Percentiles rank a stretch among this genome's conserved stretches.
Evolutionary conservation across 2,329 filamentous ascomycete genomes (phyloP).

Genomic region (Cladophialophora bantiana): DNA sequence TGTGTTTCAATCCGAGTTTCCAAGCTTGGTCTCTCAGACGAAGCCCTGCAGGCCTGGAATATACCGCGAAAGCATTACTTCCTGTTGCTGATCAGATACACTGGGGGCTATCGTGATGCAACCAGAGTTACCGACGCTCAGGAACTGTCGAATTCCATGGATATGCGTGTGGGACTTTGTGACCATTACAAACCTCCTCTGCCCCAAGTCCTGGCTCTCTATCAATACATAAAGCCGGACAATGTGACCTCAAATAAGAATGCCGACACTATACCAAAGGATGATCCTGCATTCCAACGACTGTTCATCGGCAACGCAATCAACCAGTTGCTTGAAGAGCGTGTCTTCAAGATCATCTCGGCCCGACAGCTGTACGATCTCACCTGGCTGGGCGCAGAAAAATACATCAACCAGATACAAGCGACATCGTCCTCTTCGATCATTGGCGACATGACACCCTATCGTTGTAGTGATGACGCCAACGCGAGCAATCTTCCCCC

Average conservation of each 20-base stretch:
- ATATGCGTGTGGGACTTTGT: constrained; percentile 74
- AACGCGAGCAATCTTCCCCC: constrained; percentile 47
- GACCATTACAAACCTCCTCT: constrained; percentile 73
- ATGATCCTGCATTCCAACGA: constrained; percentile 55
- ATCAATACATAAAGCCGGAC: constrained; percentile 46
- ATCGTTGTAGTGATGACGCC: constrained; percentile 28
- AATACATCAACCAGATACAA: constrained; percentile 59
- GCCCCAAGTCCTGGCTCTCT: constrained; percentile 61
- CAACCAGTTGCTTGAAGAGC: constrained; percentile 70
- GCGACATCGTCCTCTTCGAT: constrained; percentile 35
- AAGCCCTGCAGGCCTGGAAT: constrained; percentile 79
- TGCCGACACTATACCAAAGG: constrained; percentile 8
- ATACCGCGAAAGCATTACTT: constrained; percentile 72
- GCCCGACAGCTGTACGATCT: constrained; percentile 61
- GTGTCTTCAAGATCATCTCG: constrained; percentile 68
- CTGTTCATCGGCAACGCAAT: constrained; percentile 77
- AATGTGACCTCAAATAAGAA: background rate
- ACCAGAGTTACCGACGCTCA: constrained; percentile 57
- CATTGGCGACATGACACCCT: constrained; percentile 18
- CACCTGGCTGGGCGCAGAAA: constrained; percentile 73
- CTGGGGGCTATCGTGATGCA: constrained; percentile 66
- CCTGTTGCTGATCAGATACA: constrained; percentile 73
- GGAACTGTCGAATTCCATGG: constrained; percentile 47
- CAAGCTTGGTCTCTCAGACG: constrained; percentile 75
- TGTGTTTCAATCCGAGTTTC: constrained; percentile 73